Conservation (phyloP, 352 stramenopile genomes). For the Phytophthora pistaciae region DNA sequence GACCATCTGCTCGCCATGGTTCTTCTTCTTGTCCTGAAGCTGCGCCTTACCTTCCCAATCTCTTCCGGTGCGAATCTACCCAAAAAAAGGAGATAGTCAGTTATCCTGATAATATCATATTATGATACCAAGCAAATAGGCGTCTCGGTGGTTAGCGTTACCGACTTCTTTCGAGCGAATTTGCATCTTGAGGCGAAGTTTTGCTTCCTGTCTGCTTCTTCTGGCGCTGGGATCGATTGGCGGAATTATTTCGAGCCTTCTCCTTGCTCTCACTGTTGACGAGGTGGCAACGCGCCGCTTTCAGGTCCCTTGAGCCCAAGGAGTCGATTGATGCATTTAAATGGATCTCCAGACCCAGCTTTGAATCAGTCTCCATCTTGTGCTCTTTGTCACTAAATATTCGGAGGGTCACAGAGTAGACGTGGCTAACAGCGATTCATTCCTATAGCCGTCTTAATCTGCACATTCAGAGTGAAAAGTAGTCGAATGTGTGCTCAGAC, state of each 20-base stretch:
- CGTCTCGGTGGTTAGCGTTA: background rate
- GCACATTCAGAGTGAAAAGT: no score
- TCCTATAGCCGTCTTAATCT: no score
- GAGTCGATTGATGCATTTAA: constrained; percentile 70
- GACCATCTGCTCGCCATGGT: constrained; percentile 56
- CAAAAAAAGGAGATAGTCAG: background rate
- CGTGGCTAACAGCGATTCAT: no score
- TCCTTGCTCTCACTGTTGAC: constrained; percentile 38
- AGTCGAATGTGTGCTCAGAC: no score
- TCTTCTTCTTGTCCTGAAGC: constrained; percentile 64
- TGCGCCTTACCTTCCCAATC: constrained; percentile 77
- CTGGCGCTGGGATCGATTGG: constrained; percentile 21
- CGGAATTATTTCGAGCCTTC: constrained; percentile 23
- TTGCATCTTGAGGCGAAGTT: constrained; percentile 36
- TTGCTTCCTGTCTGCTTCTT: constrained; percentile 16
- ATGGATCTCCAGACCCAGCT: constrained; percentile 44
- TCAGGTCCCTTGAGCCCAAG: constrained; percentile 36
- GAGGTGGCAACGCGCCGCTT: constrained; percentile 21
- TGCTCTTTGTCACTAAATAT: no score
- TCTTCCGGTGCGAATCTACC: constrained; percentile 79
- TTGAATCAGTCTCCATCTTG: no score
- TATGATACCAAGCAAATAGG: background rate
- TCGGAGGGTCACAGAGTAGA: no score
- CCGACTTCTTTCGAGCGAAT: constrained; percentile 80
- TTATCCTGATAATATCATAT: no score